Percentiles rank a stretch among this genome's conserved stretches.
phyloP scores from a whole-genome alignment of 192 early-diverging fungal genomes.

The Umbelopsis vinacea region DNA sequence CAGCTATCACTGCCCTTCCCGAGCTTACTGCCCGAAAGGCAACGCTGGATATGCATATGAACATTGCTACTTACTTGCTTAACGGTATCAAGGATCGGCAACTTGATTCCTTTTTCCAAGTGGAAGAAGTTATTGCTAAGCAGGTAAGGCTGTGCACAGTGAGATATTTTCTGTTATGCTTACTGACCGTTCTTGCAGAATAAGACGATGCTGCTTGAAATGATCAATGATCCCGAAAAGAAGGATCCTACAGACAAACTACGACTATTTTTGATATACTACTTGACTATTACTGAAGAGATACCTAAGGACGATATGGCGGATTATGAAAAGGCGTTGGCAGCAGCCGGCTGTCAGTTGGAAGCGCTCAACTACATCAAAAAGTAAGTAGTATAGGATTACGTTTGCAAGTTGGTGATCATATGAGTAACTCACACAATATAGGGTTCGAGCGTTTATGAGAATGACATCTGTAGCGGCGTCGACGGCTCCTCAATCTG shows the following conservation, averaged over 20 bases:
- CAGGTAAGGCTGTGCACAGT: conserved; percentile 48
- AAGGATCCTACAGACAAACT: conserved; percentile 87
- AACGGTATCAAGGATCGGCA: conserved; percentile 91
- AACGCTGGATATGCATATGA: conserved; percentile 98
- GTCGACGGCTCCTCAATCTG: conserved; percentile 44
- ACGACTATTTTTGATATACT: conserved; percentile 87
- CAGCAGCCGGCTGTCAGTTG: conserved; percentile 73
- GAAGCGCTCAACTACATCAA: conserved; percentile 83
- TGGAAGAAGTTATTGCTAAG: conserved; percentile 88
- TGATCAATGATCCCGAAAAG: conserved; percentile 81
- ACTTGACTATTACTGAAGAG: conserved; percentile 72
- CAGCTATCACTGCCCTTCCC: conserved; percentile 91
- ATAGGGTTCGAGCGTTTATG: conserved; percentile 59
- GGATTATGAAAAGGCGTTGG: conserved; percentile 82
- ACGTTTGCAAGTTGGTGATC: background rate
- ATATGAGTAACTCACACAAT: background rate
- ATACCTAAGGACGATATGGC: conserved; percentile 83
- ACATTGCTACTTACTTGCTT: conserved; percentile 90
- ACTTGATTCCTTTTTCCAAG: conserved; percentile 91
- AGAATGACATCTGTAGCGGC: conserved; percentile 63
- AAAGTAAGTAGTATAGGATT: conserved; percentile 52
- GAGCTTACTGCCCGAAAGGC: conserved; percentile 94
- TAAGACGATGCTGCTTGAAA: conserved; percentile 80
- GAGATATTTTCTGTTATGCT: background rate
- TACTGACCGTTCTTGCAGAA: conserved; percentile 46